A percentile compares a stretch with the other conserved stretches of the same genome.
Conservation (phyloP, 179 eudicot genomes). For the Silene noctiflora region DNA sequence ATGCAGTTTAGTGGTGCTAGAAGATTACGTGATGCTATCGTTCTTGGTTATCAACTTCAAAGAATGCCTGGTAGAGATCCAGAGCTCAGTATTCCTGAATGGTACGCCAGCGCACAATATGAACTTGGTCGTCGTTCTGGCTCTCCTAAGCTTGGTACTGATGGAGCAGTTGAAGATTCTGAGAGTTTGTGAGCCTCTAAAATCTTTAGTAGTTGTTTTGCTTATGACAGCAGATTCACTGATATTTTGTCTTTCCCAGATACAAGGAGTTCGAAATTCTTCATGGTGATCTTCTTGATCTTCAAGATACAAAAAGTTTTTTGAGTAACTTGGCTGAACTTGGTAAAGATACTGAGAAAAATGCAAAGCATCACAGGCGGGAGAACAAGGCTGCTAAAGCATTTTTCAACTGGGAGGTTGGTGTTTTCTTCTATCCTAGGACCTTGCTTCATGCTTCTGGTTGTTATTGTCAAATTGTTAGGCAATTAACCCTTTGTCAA, state of each 20-base stretch:
- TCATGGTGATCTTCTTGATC: conserved; percentile 84
- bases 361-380: conserved; percentile 51
- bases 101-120: conserved; percentile 92
- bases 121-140: conserved; percentile 92
- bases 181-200: conserved; percentile 50
- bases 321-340: conserved; percentile 76
- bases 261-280: conserved; percentile 79
- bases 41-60: conserved; percentile 94
- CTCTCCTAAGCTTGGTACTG: conserved; percentile 48
- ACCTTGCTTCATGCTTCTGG: conserved; percentile 2
- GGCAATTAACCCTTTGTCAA: neutral
- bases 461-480: conserved; percentile 4
- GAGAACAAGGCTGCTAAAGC: conserved; percentile 86
- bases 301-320: conserved; percentile 80
- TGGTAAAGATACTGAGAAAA: conserved; percentile 43
- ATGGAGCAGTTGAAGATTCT: conserved; percentile 33
- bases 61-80: conserved; percentile 93
- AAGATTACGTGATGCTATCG: conserved; percentile 97
- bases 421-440: conserved; percentile 17
- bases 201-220: neutral
- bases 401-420: conserved; percentile 95
- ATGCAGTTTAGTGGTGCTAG: conserved; percentile 87
- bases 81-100: conserved; percentile 71
- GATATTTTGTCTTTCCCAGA: conserved; percentile 31
- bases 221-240: neutral